These are phyloP conservation scores for Linderina pennispora DNA, from an alignment of 192 early-diverging fungal genomes.

Conservation along the genomic window DNA sequence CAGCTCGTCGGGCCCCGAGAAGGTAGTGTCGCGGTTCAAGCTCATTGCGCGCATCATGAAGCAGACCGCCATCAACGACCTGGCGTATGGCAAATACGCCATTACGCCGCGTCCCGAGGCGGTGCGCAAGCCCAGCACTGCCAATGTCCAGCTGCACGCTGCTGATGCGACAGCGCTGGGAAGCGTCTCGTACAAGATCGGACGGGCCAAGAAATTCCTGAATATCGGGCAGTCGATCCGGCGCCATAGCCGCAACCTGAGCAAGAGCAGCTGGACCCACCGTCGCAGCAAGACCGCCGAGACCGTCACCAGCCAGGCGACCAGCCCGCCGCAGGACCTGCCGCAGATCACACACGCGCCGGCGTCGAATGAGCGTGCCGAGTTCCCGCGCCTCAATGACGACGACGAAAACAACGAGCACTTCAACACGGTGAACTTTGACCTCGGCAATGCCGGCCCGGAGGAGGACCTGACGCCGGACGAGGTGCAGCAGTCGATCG, in stretches of 20 bases:
- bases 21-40: conserved; percentile 40
- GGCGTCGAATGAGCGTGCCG: conserved; percentile 1
- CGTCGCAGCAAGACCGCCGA: not conserved
- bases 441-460: too few species aligned
- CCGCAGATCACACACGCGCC: not conserved
- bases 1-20: conserved; percentile 32
- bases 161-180: conserved; percentile 39
- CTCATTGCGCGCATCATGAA: conserved; percentile 47
- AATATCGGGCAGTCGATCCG: conserved; percentile 23
- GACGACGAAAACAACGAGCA: not conserved
- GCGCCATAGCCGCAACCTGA: conserved; percentile 4
- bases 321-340: not conserved
- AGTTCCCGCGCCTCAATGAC: conserved; percentile 7
- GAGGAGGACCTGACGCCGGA: conserved; percentile 23
- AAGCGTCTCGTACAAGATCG: conserved; percentile 45
- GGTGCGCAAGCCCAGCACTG: conserved; percentile 1
- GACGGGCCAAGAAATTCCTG: conserved; percentile 38
- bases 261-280: too few species aligned
- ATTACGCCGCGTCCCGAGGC: not conserved
- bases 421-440: not conserved
- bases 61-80: conserved; percentile 22
- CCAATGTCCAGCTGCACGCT: conserved; percentile 16
- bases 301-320: not conserved
- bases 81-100: not conserved
- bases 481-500: conserved; percentile 36